These are phyloP conservation scores for Cyberlindnera maclurae DNA, from an alignment of 805 yeast species.

Conservation along the genomic window DNA sequence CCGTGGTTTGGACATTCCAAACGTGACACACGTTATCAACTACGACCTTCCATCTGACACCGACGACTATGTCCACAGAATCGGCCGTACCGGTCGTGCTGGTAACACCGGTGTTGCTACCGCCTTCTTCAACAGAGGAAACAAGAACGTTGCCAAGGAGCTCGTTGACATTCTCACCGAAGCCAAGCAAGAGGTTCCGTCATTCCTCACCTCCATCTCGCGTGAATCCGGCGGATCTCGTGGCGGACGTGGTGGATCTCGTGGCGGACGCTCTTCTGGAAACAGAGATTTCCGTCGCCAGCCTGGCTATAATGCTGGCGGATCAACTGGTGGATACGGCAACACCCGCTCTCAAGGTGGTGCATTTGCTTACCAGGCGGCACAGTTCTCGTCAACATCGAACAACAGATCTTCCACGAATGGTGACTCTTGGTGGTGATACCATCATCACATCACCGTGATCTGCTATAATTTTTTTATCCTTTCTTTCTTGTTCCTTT, in stretches of 20 bases:
- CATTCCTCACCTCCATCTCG: slow-evolving; percentile 70
- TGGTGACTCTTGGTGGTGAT: slow-evolving; percentile 6
- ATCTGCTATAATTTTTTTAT: neutral
- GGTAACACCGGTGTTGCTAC: slow-evolving; percentile 99
- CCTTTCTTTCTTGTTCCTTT: neutral
- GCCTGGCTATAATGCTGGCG: slow-evolving; percentile 15
- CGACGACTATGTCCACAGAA: slow-evolving; percentile 98
- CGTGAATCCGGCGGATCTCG: slow-evolving; percentile 69
- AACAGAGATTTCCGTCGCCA: slow-evolving; percentile 47
- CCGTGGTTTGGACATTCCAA: slow-evolving; percentile 99
- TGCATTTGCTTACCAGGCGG: slow-evolving; percentile 12
- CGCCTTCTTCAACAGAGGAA: slow-evolving; percentile 95
- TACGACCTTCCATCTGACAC: slow-evolving; percentile 95
- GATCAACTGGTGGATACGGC: slow-evolving; percentile 10
- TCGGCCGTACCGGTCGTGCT: slow-evolving; percentile 99
- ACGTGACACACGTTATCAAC: slow-evolving; percentile 95
- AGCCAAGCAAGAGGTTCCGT: slow-evolving; percentile 97
- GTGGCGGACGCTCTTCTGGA: slow-evolving; percentile 34
- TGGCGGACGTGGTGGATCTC: slow-evolving; percentile 38
- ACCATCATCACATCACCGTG: neutral
- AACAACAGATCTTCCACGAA: slow-evolving; percentile 7
- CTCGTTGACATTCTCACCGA: slow-evolving; percentile 80
- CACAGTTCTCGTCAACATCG: slow-evolving; percentile 10
- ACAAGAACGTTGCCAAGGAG: slow-evolving; percentile 82
- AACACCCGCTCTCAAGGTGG: slow-evolving; percentile 12